Evolutionary conservation across 2,329 filamentous ascomycete genomes (phyloP), one percentile per base, ranked within the genome.

Genomic region (Trichoderma koningiopsis): DNA sequence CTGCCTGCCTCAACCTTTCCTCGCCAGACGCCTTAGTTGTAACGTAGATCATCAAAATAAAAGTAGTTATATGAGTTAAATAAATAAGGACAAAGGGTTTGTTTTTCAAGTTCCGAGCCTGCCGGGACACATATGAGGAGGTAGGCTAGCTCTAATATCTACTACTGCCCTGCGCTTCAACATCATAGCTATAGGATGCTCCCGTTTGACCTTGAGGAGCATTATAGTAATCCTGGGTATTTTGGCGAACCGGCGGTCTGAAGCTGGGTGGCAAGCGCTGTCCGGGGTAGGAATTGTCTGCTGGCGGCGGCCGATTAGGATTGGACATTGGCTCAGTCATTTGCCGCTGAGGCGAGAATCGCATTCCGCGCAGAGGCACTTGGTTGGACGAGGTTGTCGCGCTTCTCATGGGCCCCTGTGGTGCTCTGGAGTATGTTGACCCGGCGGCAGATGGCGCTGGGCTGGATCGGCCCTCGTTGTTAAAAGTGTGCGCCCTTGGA

Each of bases 241-340:
- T 65, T 35, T 60, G 68, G 47, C 56, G 61, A 7, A 63, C 37
- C 19, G 33, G 68, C n/a, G 56, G 64, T 24, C 47, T 77, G 40
- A 19, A n/a, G 57, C 73, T 75, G 11, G 33, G 71, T 22, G 73
- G 71, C 14, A 74, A 76, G 24, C 74, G 77, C 33, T 75, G 72
- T 33, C 77, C 75, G 27, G 75, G 68, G 35, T 72, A 72, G 65
- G 74, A 78, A 43, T 52, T 47, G 27, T 57, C 57, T 8, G 49
- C 74, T 52, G 49, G 74, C 53, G 73, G 72, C 49, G 73, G 75
- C 56, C 77, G 74, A 33, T 75, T 73, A 16, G 79, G 74, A 35
- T 75, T 73, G 16, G 79, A 78, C 66, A 80, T 73, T 4, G 82
- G 81, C 4, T 80, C 81, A 27, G 83, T 85, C 79, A 85, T 80